Conservation (phyloP, 2,329 filamentous ascomycete species). For the Helotiales sp. region DNA sequence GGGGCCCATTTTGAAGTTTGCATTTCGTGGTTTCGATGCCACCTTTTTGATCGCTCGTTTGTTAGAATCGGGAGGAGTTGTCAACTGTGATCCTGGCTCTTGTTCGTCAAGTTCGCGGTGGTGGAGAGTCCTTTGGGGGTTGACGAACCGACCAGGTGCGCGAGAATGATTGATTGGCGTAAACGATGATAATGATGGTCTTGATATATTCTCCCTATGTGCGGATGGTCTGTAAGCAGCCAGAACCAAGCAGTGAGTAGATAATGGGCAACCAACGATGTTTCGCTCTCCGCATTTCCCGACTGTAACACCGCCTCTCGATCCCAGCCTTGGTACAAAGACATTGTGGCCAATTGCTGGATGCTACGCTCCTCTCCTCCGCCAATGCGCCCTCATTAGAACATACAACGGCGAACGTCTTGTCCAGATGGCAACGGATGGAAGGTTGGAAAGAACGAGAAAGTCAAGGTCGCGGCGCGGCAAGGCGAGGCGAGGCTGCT, state of each 20-base stretch:
- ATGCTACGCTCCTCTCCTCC: too few relatives aligned
- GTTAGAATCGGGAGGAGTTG: conserved; percentile 23
- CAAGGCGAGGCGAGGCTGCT: background rate
- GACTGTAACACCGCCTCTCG: conserved; percentile 11
- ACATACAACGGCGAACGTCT: too few relatives aligned
- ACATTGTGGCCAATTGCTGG: conserved; percentile 8
- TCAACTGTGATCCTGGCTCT: conserved; percentile 22
- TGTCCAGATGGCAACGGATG: background rate
- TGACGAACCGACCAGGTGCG: conserved; percentile 22
- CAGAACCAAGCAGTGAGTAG: background rate
- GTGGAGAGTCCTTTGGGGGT: conserved; percentile 24
- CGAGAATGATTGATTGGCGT: conserved; percentile 31
- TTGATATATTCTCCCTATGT: background rate
- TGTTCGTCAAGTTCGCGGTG: conserved; percentile 11
- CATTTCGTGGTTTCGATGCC: conserved; percentile 3
- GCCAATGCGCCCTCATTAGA: background rate
- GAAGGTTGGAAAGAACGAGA: background rate
- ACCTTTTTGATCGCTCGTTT: conserved; percentile 21
- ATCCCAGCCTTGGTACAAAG: conserved; percentile 17
- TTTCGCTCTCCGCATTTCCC: conserved; percentile 2
- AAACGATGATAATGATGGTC: conserved; percentile 26
- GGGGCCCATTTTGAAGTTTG: conserved; percentile 22
- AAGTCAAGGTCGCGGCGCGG: background rate
- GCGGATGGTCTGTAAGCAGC: background rate
- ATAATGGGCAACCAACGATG: conserved; percentile 8